Percentiles rank a stretch among this genome's conserved stretches.
These are phyloP conservation scores for Fusarium napiforme DNA, from an alignment of 2,329 filamentous ascomycete species.

Conservation along the genomic window DNA sequence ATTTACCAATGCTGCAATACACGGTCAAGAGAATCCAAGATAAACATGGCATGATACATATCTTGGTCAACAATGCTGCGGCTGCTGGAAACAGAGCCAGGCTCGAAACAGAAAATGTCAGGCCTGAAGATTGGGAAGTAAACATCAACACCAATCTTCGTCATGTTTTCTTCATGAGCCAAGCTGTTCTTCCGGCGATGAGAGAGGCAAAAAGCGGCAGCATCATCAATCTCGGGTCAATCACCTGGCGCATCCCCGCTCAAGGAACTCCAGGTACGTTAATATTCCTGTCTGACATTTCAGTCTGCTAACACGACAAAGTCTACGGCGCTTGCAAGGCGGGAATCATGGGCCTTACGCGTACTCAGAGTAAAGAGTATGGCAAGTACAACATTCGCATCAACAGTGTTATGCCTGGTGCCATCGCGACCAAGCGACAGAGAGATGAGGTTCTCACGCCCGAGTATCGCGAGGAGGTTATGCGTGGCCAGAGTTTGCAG, in stretches of 20 bases:
- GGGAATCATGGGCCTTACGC: slow-evolving; percentile 65
- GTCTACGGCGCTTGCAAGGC: slow-evolving; percentile 65
- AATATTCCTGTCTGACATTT: accelerated
- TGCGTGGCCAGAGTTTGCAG: slow-evolving; percentile 56
- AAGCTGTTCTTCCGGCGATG: slow-evolving; percentile 75
- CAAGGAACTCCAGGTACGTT: slow-evolving; percentile 51
- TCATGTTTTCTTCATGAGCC: slow-evolving; percentile 72
- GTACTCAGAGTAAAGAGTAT: slow-evolving; percentile 65
- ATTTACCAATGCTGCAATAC: slow-evolving; percentile 48
- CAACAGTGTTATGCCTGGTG: slow-evolving; percentile 62
- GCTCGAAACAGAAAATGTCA: slow-evolving; percentile 50
- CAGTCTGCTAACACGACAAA: not conserved
- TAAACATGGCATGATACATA: slow-evolving; percentile 66
- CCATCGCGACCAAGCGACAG: slow-evolving; percentile 59
- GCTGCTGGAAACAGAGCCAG: slow-evolving; percentile 37
- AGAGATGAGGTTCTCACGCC: slow-evolving; percentile 56
- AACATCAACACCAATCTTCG: slow-evolving; percentile 58
- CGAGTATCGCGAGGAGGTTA: slow-evolving; percentile 53
- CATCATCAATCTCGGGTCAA: slow-evolving; percentile 66
- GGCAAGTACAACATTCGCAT: slow-evolving; percentile 58
- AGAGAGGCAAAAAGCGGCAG: slow-evolving; percentile 53
- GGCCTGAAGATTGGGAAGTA: slow-evolving; percentile 54
- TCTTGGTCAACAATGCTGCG: slow-evolving; percentile 87
- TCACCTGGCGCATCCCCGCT: slow-evolving; percentile 58
- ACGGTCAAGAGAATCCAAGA: slow-evolving; percentile 49